phyloP scores from a whole-genome alignment of 305 asterid genomes.

The Fraxinus velutina region DNA sequence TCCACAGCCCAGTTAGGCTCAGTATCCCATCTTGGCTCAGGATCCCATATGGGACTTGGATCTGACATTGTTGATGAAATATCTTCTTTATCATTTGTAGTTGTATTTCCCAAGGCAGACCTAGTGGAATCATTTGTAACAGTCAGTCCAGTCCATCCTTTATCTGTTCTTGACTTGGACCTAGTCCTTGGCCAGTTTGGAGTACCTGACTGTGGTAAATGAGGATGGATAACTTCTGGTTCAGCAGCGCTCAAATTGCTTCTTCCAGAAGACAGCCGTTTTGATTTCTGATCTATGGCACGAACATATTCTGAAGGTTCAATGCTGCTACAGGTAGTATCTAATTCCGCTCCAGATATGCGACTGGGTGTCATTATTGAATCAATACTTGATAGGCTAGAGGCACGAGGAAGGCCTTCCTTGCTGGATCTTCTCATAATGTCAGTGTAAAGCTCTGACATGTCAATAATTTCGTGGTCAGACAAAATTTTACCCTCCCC shows the following conservation, averaged over 20 bases:
- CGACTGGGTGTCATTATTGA: constrained; percentile 86
- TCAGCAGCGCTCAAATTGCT: constrained; percentile 57
- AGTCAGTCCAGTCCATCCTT: constrained; percentile 65
- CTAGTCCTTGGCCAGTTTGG: constrained; percentile 89
- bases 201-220: constrained; percentile 66
- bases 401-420: constrained; percentile 94
- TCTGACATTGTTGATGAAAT: constrained; percentile 94
- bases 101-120: constrained; percentile 70
- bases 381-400: constrained; percentile 92
- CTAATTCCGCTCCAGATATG: constrained; percentile 68
- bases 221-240: constrained; percentile 93
- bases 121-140: constrained; percentile 59
- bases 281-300: constrained; percentile 88
- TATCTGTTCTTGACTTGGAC: constrained; percentile 79
- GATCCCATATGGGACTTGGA: constrained; percentile 97
- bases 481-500: constrained; percentile 48
- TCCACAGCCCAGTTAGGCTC: constrained; percentile 64
- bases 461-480: constrained; percentile 60
- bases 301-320: constrained; percentile 99
- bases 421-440: constrained; percentile 91
- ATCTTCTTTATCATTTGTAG: constrained; percentile 78
- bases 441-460: constrained; percentile 87
- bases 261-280: constrained; percentile 78
- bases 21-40: constrained; percentile 95
- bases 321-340: constrained; percentile 66